Percentiles rank a stretch among this genome's conserved stretches.
These are phyloP conservation scores for Cenococcum geophilum DNA, from an alignment of 495 filamentous ascomycete species.

Conservation along the genomic window DNA sequence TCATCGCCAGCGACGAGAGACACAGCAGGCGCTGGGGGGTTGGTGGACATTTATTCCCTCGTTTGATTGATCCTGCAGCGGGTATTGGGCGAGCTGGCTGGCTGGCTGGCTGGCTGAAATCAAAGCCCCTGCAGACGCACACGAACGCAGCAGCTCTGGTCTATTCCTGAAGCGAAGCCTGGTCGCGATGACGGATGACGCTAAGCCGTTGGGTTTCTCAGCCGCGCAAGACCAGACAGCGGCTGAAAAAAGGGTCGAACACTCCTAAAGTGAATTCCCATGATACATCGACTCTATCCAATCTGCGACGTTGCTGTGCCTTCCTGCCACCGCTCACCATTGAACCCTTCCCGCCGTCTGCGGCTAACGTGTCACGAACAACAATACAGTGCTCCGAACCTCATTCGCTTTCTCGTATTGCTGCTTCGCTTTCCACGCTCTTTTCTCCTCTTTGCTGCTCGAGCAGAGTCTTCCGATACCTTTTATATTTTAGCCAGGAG, in stretches of 20 bases:
- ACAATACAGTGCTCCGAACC: background rate
- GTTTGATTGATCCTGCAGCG: too few relatives aligned
- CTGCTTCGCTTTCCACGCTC: conserved; percentile 1
- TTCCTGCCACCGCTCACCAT: background rate
- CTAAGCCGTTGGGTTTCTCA: background rate
- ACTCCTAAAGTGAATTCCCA: background rate
- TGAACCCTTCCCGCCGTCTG: background rate
- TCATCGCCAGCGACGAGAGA: conserved; percentile 10
- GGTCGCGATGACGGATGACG: background rate
- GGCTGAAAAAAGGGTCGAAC: background rate
- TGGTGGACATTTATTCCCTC: background rate
- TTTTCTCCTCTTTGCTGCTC: background rate
- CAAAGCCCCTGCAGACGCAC: too few relatives aligned
- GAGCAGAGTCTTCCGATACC: background rate
- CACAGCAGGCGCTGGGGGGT: background rate
- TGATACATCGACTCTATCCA: background rate
- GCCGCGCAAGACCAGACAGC: background rate
- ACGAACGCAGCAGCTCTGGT: too few relatives aligned
- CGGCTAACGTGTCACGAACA: conserved; percentile 15
- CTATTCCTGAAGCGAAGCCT: background rate
- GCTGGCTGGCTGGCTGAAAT: too few relatives aligned
- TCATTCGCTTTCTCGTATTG: background rate
- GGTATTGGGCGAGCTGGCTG: too few relatives aligned
- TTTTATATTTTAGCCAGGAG: conserved; percentile 3
- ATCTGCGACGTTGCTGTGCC: background rate